Evolutionary conservation across 1,139 yeast species (phyloP), one percentile per base, ranked within the genome.

Genomic region (Magnusiomyces tetraspermus): DNA sequence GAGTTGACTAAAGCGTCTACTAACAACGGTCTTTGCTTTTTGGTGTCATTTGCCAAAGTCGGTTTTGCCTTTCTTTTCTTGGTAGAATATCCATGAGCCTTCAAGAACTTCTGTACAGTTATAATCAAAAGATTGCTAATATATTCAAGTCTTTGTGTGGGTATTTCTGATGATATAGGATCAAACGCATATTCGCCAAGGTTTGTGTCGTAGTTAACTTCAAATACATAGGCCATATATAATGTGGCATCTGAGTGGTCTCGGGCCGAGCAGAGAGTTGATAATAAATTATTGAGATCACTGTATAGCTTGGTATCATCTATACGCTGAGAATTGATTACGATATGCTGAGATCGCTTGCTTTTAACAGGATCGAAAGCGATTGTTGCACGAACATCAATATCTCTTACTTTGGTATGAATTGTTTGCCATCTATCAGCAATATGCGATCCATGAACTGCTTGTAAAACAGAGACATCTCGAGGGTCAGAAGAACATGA

Each of bases 311-410:
- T 51, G 42, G 26, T 11, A 19, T 45, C 24, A 59, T 1, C 26
- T 13, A 73, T 60, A n/a, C 61, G 63, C 30, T 77, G 63, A 0
- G 73, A 70, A 61, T 82, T 80, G 40, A 79, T 58, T 48, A 71
- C 73, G 0, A 80, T 61, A 53, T 72, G 73, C 60, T 82, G 87
- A 53, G 71, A 67, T 1, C 61, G 60, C 52, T 67, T 73, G 0
- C 74, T 63, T 50, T 69, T 68, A 0, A 64, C 61, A 0, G 76
- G 51, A 19, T 51, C 38, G n/a, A 37, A 30, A 0, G 73, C 72
- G 10, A 77, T 61, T 1, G 66, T 59, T 1, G 74, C 76, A 0
- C 54, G 50, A 5, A 67, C 52, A 13, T 53, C 51, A 15, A 58
- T 48, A 1, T 53, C 55, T 6, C 57, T 55, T 44, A 53, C 59